Evolutionary conservation across 1,284 basidiomycete species (phyloP), one percentile per base, ranked within the genome.

Genomic region (Gymnopus androsaceus): DNA sequence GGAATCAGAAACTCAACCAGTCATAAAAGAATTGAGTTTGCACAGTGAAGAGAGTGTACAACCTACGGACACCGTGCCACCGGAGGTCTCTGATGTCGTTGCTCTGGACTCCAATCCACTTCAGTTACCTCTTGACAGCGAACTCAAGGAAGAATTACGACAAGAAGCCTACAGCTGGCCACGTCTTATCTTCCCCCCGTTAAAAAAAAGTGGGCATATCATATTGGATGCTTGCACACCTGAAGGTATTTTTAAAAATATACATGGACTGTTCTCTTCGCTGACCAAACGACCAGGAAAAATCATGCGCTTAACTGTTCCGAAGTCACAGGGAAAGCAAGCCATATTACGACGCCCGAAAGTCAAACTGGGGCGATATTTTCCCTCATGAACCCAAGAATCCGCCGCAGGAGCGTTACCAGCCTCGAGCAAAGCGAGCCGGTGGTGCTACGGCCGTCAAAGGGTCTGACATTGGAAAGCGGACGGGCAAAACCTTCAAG

Each of bases 301-400:
- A 70, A 90, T 98, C 55, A 88, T 95, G 80, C 88, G 96, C 3
- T 78, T 96, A 69, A 97, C 90, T 2, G 87, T 97, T 41, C 88
- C 95, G 2, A 93, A 87, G 65, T 95, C 94, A 0, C 92, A 95
- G 71, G 95, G 95, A 7, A 95, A 94, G 69, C 95, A 98, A n/a
- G 67, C 82, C 86, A 0, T 99, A 88, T 68, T 95, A 98, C 66
- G 97, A 99, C 69, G 95, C 95, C 1, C 86, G 96, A 44, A 98
- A 98, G 73, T 85, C 90, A 0, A 76, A 73, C 19, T 98, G 95
- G 94, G 97, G 97, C 11, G 97, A 99, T 69, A 78, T 94, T 11
- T 98, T 97, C 73, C 96, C 97, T 3, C 95, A 98, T 69, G 72
- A 77, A 17, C 81, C 90, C 3, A 92, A 92, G 69, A 89, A 88